These are phyloP conservation scores for Dendrocalamus sinicus DNA, from an alignment of 176 grass and related monocot species.

Conservation along the genomic window DNA sequence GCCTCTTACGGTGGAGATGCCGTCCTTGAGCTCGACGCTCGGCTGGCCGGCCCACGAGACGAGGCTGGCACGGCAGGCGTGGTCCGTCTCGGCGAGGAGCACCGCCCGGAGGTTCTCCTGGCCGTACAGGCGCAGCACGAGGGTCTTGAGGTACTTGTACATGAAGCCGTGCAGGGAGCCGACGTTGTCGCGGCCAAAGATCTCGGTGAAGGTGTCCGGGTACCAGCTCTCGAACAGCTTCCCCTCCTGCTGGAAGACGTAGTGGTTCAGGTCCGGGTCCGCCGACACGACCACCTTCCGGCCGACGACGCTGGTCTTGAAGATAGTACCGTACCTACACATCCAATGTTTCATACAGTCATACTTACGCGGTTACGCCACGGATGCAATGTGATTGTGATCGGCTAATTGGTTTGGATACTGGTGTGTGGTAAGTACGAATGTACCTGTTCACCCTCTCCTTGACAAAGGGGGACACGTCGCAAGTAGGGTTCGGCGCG, in stretches of 20 bases:
- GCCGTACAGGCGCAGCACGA: constrained; percentile 74
- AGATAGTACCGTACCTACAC: constrained; percentile 52
- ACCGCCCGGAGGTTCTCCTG: constrained; percentile 67
- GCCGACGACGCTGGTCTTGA: constrained; percentile 86
- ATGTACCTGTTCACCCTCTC: constrained; percentile 57
- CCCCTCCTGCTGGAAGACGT: constrained; percentile 80
- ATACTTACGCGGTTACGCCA: not conserved
- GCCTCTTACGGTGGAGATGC: constrained; percentile 52
- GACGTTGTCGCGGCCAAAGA: constrained; percentile 77
- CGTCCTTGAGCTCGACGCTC: constrained; percentile 65
- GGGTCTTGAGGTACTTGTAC: constrained; percentile 84
- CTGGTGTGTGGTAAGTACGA: not conserved
- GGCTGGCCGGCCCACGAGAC: constrained; percentile 37
- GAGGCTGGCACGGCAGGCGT: constrained; percentile 38
- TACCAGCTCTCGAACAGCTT: constrained; percentile 92
- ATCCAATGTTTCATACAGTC: not conserved
- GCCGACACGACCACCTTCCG: constrained; percentile 59
- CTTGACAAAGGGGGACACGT: constrained; percentile 67
- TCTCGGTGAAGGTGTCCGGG: constrained; percentile 82
- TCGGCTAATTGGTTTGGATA: not conserved
- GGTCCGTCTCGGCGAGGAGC: constrained; percentile 62
- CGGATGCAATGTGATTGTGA: not conserved
- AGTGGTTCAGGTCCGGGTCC: constrained; percentile 70
- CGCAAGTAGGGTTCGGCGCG: constrained; percentile 54
- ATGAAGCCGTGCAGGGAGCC: constrained; percentile 80